phyloP scores from a whole-genome alignment of 495 filamentous ascomycete genomes.

The Daldinia loculata region DNA sequence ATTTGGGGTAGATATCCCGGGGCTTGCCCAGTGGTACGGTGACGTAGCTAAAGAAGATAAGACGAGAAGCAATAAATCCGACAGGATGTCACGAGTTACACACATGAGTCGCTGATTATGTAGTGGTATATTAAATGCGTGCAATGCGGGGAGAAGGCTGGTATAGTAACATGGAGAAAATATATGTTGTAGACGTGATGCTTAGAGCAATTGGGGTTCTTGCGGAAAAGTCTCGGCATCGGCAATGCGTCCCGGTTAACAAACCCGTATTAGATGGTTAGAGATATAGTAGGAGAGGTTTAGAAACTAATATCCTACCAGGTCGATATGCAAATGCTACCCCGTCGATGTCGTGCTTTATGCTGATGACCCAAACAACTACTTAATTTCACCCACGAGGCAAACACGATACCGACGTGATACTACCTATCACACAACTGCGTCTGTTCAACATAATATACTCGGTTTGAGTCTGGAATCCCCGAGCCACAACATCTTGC shows the following conservation, averaged over 20 bases:
- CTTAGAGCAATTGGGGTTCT: not conserved
- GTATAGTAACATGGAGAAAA: slow-evolving; percentile 4
- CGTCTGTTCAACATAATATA: not conserved
- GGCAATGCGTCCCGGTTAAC: slow-evolving; percentile 21
- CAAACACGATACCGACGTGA: not conserved
- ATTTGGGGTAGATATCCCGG: slow-evolving; percentile 26
- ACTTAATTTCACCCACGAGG: slow-evolving; percentile 19
- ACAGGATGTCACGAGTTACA: slow-evolving; percentile 3
- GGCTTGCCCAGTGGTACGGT: not conserved
- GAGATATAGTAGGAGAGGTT: not conserved
- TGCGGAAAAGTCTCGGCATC: slow-evolving; percentile 13
- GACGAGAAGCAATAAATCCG: slow-evolving; percentile 11
- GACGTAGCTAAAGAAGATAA: slow-evolving; percentile 14
- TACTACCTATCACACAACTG: not conserved
- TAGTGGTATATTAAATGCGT: slow-evolving; percentile 19
- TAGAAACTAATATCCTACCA: slow-evolving; percentile 11
- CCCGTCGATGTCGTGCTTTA: slow-evolving; percentile 37
- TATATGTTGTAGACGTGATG: not conserved
- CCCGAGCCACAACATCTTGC: not conserved
- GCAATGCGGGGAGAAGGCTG: not conserved
- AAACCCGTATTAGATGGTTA: not conserved
- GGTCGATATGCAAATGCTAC: slow-evolving; percentile 26
- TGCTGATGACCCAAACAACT: not conserved
- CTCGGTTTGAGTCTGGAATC: not conserved
- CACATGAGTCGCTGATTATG: slow-evolving; percentile 12